Base-by-base conservation (phyloP, 1,139 yeast genomes). In the Arxiozyma heterogenica region DNA sequence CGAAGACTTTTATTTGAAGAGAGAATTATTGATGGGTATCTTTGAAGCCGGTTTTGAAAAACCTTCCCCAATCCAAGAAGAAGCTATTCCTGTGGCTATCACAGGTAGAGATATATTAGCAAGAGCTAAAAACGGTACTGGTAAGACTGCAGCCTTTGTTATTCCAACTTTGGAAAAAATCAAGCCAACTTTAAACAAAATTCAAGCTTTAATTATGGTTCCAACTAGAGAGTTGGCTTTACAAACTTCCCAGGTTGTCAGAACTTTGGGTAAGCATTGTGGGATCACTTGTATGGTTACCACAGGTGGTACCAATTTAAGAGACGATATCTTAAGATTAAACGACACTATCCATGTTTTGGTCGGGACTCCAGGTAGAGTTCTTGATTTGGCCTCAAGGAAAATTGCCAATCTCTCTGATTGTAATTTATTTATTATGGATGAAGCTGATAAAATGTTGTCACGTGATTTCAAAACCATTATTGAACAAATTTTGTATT, bases 21-120 rank as follows among this genome's bases (percentile, higher is more conserved):
- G 98, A 72, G 96, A 93, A 68, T 79, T 93, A 58, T 76, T 94
- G 68, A 94, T 93, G 98, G 98, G 98, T 41, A 93, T 93, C 63
- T 93, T 91, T 68, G 99, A 94, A 72, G 98, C 98, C 1, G 98
- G 99, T 49, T 93, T 93, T 67, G 99, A 93, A 71, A 89, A 87
- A 68, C 98, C 99, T 11, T 89, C 97, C 23, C 98, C 99, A 22
- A 90, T 93, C 67, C 99, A 93, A 74, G 98, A 93, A 75, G 98
- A 91, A 71, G 83, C 96, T 17, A 93, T 93, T 57, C 98, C 98
- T 3, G 87, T 90, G 70, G 97, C 98, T 1, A 78, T 93, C 52
- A 86, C 95, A 51, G 98, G 98, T 52, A 83, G 96, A 74, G 98
- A 93, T 72, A 87, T 94, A 58, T 80, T 93, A 61, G 99, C 99